Conservation (phyloP, 2,329 filamentous ascomycete species). For the Hypoxylon sp. region DNA sequence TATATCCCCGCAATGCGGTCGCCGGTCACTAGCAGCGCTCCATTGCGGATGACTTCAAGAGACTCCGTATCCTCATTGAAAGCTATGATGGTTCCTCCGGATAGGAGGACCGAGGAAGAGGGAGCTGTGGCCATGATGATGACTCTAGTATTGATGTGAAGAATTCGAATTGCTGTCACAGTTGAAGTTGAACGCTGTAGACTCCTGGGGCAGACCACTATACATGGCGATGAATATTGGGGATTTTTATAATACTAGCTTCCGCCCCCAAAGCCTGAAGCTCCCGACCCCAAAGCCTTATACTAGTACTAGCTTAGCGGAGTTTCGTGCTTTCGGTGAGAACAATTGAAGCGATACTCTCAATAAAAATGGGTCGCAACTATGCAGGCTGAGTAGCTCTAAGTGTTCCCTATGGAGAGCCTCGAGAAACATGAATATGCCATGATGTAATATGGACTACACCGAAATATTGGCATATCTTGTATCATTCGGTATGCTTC, state of each 20-base stretch:
- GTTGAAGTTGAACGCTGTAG: neutral
- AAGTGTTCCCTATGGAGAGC: neutral
- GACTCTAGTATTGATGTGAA: neutral
- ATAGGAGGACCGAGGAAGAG: conserved; percentile 48
- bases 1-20: conserved; percentile 56
- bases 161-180: neutral
- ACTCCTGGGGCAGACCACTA: neutral
- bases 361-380: neutral
- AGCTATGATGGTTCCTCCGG: conserved; percentile 52
- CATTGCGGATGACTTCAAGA: conserved; percentile 51
- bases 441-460: no score
- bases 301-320: neutral
- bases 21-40: conserved; percentile 55
- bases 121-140: conserved; percentile 24
- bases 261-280: neutral
- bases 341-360: neutral
- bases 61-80: conserved; percentile 48
- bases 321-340: neutral
- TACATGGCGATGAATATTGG: neutral
- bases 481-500: neutral
- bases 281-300: neutral
- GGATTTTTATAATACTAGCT: neutral
- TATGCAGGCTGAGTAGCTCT: neutral
- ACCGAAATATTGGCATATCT: neutral
- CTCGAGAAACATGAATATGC: no score